A percentile compares a stretch with the other conserved stretches of the same genome.
phyloP scores from a whole-genome alignment of 1,284 basidiomycete species.

The Ceratorhiza oryzae-sativae region DNA sequence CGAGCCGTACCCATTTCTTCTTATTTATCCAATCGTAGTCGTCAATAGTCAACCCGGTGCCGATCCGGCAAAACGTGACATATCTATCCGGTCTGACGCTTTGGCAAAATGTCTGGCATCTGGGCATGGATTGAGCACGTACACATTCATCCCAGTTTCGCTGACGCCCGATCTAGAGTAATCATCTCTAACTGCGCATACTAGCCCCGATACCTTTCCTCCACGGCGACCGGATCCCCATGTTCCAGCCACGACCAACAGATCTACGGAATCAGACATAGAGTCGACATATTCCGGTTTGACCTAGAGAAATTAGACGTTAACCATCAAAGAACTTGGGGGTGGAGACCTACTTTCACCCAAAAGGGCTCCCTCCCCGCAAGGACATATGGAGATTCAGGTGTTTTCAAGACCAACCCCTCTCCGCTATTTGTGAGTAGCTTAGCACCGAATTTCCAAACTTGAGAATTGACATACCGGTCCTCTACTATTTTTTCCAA shows the following conservation, averaged over 20 bases:
- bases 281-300: constrained; percentile 96
- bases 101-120: not conserved
- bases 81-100: constrained; percentile 58
- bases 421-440: constrained; percentile 66
- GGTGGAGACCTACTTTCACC: constrained; percentile 70
- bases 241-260: constrained; percentile 84
- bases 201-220: constrained; percentile 79
- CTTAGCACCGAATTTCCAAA: constrained; percentile 1
- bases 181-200: constrained; percentile 80
- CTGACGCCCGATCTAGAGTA: constrained; percentile 54
- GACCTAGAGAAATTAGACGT: constrained; percentile 55
- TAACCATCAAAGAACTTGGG: not conserved
- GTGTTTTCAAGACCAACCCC: constrained; percentile 90
- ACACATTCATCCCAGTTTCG: constrained; percentile 60
- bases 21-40: constrained; percentile 83
- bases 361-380: constrained; percentile 88
- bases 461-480: constrained; percentile 49
- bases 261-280: constrained; percentile 87
- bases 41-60: constrained; percentile 81
- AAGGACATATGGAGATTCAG: constrained; percentile 76
- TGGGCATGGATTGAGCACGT: not conserved
- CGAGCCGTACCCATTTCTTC: constrained; percentile 78
- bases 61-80: constrained; percentile 82
- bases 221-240: constrained; percentile 76
- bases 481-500: constrained; percentile 83